Percentiles rank a stretch among this genome's conserved stretches.
Evolutionary conservation across 2,329 filamentous ascomycete species (phyloP).

Genomic region (Zymoseptoria tritici): DNA sequence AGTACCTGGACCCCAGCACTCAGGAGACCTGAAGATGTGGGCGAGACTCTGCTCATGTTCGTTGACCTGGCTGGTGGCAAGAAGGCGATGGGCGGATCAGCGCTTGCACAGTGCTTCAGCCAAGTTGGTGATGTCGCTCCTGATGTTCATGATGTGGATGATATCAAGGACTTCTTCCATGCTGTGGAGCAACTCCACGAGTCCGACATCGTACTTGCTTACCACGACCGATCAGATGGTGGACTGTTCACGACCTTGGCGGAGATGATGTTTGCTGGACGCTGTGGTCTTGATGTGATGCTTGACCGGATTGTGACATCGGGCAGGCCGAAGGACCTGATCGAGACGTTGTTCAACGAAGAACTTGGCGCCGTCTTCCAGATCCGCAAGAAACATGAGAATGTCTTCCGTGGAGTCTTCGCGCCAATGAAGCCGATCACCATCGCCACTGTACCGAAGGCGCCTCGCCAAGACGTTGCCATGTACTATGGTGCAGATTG

Average conservation of each 20-base stretch:
- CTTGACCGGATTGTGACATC: constrained; percentile 66
- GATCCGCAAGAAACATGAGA: constrained; percentile 75
- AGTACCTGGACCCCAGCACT: constrained; percentile 93
- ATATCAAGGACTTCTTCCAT: constrained; percentile 86
- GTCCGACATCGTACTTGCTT: constrained; percentile 71
- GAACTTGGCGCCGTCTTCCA: constrained; percentile 96
- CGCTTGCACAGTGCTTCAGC: constrained; percentile 80
- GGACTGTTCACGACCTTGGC: constrained; percentile 82
- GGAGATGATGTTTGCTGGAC: constrained; percentile 98
- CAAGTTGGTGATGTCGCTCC: constrained; percentile 78
- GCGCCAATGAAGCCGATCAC: constrained; percentile 74
- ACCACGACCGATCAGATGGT: constrained; percentile 91
- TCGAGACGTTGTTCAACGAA: constrained; percentile 86
- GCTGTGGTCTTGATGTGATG: constrained; percentile 78
- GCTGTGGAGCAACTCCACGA: constrained; percentile 65
- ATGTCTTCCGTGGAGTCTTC: constrained; percentile 80
- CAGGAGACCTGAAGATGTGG: constrained; percentile 73
- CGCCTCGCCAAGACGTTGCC: constrained; percentile 65
- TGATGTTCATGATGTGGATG: constrained; percentile 73
- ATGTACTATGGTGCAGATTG: constrained; percentile 64
- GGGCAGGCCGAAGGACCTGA: constrained; percentile 48
- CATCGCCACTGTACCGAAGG: constrained; percentile 67
- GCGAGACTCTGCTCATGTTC: constrained; percentile 80
- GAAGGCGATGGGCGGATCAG: constrained; percentile 81
- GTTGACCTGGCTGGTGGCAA: constrained; percentile 80